Percentiles rank a stretch among this genome's conserved stretches.
Conservation (phyloP, 192 early-diverging fungal genomes). For the Coemansia guatemalensis region DNA sequence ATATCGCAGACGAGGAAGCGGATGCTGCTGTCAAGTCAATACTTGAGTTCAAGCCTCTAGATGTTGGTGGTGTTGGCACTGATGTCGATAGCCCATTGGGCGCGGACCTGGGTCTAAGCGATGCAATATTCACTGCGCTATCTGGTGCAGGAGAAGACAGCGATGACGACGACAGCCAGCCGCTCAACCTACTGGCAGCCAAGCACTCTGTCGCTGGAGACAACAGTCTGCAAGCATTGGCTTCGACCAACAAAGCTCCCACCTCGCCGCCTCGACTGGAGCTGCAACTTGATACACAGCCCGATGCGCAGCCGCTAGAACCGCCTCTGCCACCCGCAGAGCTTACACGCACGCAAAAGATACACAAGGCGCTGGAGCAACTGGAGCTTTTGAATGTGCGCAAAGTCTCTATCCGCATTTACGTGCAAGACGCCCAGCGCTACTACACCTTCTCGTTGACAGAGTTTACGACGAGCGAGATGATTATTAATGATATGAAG, state of each 20-base stretch:
- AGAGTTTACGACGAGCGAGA: conserved; percentile 67
- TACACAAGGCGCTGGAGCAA: conserved; percentile 48
- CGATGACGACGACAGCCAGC: conserved; percentile 17
- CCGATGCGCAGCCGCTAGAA: not conserved
- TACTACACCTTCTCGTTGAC: conserved; percentile 82
- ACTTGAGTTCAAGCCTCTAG: conserved; percentile 46
- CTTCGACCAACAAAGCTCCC: not conserved
- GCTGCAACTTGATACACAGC: conserved; percentile 1
- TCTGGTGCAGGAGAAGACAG: not conserved
- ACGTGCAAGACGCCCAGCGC: conserved; percentile 74
- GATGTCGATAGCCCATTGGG: not conserved
- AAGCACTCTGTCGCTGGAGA: conserved; percentile 4
- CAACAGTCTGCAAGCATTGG: not conserved
- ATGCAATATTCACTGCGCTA: conserved; percentile 15
- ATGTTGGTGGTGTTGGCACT: conserved; percentile 20
- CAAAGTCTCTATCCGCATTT: conserved; percentile 76
- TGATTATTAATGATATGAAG: conserved; percentile 70
- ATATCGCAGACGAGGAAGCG: not conserved
- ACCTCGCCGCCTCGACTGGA: not conserved
- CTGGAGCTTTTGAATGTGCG: conserved; percentile 41
- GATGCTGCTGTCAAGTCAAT: not conserved
- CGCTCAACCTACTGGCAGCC: conserved; percentile 9
- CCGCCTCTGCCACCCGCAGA: conserved; percentile 14
- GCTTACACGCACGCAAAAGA: conserved; percentile 48
- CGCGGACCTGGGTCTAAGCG: conserved; percentile 29